Percentiles rank a stretch among this genome's conserved stretches.
Evolutionary conservation across 495 filamentous ascomycete species (phyloP).

Genomic region (Chaetomium tenue): DNA sequence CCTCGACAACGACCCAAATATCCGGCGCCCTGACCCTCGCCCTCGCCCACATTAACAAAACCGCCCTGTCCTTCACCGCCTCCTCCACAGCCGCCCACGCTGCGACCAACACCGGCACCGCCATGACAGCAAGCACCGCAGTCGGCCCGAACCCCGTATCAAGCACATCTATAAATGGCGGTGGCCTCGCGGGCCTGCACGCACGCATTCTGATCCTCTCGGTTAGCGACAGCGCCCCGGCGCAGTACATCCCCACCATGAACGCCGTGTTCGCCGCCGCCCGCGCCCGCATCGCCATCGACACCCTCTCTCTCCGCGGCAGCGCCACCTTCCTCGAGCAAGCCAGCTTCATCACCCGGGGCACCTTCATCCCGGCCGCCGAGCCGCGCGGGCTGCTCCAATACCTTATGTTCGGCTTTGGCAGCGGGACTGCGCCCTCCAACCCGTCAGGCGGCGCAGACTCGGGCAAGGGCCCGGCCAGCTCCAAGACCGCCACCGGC

Average conservation of each 20-base stretch:
- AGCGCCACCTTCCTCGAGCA: constrained; percentile 89
- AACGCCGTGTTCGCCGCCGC: constrained; percentile 95
- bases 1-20: constrained; percentile 70
- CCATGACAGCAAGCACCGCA: constrained; percentile 19
- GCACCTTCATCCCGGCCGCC: constrained; percentile 76
- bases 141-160: constrained; percentile 35
- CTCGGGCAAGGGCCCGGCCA: not conserved
- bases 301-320: constrained; percentile 81
- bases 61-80: constrained; percentile 42
- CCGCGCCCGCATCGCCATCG: constrained; percentile 79
- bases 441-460: constrained; percentile 10
- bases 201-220: constrained; percentile 84
- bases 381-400: constrained; percentile 68
- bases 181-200: constrained; percentile 54
- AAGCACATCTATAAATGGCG: constrained; percentile 33
- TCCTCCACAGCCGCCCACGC: constrained; percentile 20
- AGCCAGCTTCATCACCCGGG: constrained; percentile 83
- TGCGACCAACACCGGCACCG: constrained; percentile 27
- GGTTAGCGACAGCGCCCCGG: constrained; percentile 76
- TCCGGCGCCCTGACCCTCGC: constrained; percentile 90
- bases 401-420: constrained; percentile 93
- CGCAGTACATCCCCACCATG: constrained; percentile 97
- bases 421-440: constrained; percentile 40
- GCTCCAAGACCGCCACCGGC: constrained; percentile 46
- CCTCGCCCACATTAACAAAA: constrained; percentile 78